Base-by-base conservation (phyloP, 2,329 filamentous ascomycete species). In the Dactylonectria macrodidyma region DNA sequence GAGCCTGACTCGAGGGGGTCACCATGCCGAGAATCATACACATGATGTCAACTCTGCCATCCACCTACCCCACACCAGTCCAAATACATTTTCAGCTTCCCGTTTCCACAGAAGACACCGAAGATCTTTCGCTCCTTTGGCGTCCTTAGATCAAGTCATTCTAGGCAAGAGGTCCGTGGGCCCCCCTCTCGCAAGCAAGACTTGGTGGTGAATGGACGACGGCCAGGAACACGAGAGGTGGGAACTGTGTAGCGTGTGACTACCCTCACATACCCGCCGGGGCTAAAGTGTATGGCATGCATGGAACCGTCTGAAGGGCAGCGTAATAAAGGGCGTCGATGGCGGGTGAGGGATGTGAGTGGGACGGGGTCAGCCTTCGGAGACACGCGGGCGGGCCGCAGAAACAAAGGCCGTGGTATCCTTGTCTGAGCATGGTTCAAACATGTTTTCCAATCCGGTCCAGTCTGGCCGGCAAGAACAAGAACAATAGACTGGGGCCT, bases 261-360 rank as follows among this genome's bases (percentile, higher is more conserved):
- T 65, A 59, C 59, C 46, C 66, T 71, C 71, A 74, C 71, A 73
- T 78, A 77, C 74, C 75, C 76, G 76, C 76, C 75, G 72, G 58
- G 62, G 73, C 76, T 78, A 73, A 76, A 71, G 54, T 24, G 46
- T 69, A 67, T 75, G 70, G 71, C 72, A 76, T 75, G 74, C 72
- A 75, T 76, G 65, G 63, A 69, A 59, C 68, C 65, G 67, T 65
- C 48, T 62, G 71, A 69, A 65, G 30, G 73, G 52, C 46, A 38
- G 54, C 62, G 38, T 44, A 63, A 69, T 44, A 63, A 69, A 68
- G 62, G 50, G 47, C 41, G 44, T 59, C 56, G 38, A 60, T 34
- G 51, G 51, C 38, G 10, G 58, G 58, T 44, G 60, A 52, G 48
- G 54, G 44, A 59, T 34, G 44, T 52, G 41, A n/a, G 61, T 60